phyloP scores from a whole-genome alignment of 2,329 filamentous ascomycete species.

The Dothideomycetidae sp. region DNA sequence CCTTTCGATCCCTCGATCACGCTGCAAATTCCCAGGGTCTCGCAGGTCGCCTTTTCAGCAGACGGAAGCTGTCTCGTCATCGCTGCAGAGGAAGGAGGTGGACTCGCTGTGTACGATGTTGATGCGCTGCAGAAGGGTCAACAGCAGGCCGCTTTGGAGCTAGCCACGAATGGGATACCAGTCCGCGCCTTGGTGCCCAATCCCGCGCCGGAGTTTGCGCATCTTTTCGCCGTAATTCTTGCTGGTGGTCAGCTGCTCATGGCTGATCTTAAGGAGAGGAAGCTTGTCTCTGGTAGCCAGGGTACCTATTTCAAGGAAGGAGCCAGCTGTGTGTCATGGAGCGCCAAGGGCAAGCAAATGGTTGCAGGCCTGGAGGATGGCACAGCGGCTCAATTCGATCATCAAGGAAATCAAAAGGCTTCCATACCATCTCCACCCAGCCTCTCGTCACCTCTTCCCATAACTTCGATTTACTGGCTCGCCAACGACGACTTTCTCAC shows the following conservation, averaged over 20 bases:
- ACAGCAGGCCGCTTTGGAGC: slow-evolving; percentile 55
- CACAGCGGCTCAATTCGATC: slow-evolving; percentile 67
- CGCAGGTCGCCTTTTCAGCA: slow-evolving; percentile 81
- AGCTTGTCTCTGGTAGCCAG: slow-evolving; percentile 42
- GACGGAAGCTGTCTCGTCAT: slow-evolving; percentile 75
- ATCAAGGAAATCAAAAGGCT: slow-evolving; percentile 61
- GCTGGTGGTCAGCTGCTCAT: slow-evolving; percentile 68
- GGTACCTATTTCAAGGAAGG: slow-evolving; percentile 53
- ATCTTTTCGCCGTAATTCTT: slow-evolving; percentile 69
- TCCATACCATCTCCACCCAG: slow-evolving; percentile 64
- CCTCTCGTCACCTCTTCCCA: slow-evolving; percentile 35
- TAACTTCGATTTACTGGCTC: slow-evolving; percentile 61
- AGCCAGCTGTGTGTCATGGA: slow-evolving; percentile 82
- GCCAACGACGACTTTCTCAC: slow-evolving; percentile 75
- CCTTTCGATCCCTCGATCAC: slow-evolving; percentile 59
- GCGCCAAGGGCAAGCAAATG: slow-evolving; percentile 80
- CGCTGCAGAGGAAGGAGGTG: slow-evolving; percentile 66
- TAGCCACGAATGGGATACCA: slow-evolving; percentile 60
- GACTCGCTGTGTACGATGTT: slow-evolving; percentile 71
- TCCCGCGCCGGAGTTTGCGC: slow-evolving; percentile 56
- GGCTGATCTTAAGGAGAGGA: slow-evolving; percentile 59
- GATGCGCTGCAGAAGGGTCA: slow-evolving; percentile 51
- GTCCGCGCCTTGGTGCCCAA: slow-evolving; percentile 68
- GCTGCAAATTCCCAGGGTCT: slow-evolving; percentile 62
- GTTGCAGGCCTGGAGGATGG: slow-evolving; percentile 76